Conservation (phyloP, 2,329 filamentous ascomycete species). For the Xylaria sp. region DNA sequence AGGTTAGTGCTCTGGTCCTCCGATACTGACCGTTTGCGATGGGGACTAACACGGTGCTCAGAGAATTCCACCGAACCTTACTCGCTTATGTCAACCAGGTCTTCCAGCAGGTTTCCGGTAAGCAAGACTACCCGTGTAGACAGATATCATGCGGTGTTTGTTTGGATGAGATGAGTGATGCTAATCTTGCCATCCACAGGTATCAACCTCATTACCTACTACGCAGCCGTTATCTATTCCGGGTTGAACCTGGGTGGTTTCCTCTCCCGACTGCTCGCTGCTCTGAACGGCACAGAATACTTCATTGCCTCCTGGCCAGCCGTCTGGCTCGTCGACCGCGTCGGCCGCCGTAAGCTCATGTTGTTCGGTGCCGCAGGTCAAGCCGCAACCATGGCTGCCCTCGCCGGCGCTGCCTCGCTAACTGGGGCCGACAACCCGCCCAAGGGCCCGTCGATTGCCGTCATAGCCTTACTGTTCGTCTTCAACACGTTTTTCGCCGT, state of each 20-base stretch:
- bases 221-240: slow-evolving; percentile 62
- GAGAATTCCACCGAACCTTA: slow-evolving; percentile 64
- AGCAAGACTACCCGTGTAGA: not conserved
- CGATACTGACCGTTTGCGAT: not conserved
- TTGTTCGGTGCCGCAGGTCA: slow-evolving; percentile 74
- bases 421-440: slow-evolving; percentile 40
- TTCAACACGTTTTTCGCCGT: slow-evolving; percentile 66
- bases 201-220: slow-evolving; percentile 59
- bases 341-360: slow-evolving; percentile 77
- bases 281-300: slow-evolving; percentile 63
- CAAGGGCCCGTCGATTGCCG: slow-evolving; percentile 47
- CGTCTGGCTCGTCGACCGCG: slow-evolving; percentile 71
- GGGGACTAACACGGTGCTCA: slow-evolving; percentile 37
- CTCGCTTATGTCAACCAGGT: slow-evolving; percentile 68
- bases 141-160: too few species aligned
- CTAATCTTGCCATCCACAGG: slow-evolving; percentile 32
- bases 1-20: slow-evolving; percentile 47
- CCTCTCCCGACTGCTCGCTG: slow-evolving; percentile 67
- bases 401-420: slow-evolving; percentile 57
- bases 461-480: slow-evolving; percentile 59
- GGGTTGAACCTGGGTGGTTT: slow-evolving; percentile 64
- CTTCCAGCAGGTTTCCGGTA: slow-evolving; percentile 62
- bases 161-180: not conserved
- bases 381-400: slow-evolving; percentile 73
- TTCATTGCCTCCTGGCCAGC: slow-evolving; percentile 68